Evolutionary conservation across 257 asterid species (phyloP).

Genomic region (Penstemon eatonii): DNA sequence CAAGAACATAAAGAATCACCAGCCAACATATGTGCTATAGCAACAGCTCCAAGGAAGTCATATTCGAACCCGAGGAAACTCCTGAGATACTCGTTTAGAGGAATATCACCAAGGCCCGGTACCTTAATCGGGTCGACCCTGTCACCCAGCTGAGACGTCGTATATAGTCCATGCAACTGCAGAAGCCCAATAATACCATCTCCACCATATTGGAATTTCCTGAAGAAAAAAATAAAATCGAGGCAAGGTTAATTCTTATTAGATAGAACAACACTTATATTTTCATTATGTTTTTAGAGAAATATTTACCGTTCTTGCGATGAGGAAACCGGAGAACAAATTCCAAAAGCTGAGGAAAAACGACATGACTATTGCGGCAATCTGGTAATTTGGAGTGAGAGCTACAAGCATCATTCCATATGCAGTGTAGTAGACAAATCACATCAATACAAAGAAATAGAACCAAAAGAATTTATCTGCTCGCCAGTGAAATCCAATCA

Average conservation of each 20-base stretch:
- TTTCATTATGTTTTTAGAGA: background rate
- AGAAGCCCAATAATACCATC: slow-evolving; percentile 90
- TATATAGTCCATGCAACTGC: slow-evolving; percentile 88
- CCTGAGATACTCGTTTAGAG: slow-evolving; percentile 48
- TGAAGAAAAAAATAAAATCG: slow-evolving; percentile 23
- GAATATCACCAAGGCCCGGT: slow-evolving; percentile 43
- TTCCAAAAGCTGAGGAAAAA: slow-evolving; percentile 95
- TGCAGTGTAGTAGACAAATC: slow-evolving; percentile 49
- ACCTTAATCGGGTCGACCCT: slow-evolving; percentile 30
- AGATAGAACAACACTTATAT: no score
- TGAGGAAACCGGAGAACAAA: slow-evolving; percentile 72
- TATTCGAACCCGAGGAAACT: slow-evolving; percentile 47
- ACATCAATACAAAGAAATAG: slow-evolving; percentile 50
- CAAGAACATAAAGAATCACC: slow-evolving; percentile 64
- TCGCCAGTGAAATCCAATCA: slow-evolving; percentile 56
- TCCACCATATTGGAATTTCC: slow-evolving; percentile 92
- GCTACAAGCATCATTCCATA: slow-evolving; percentile 58
- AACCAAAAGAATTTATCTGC: slow-evolving; percentile 51
- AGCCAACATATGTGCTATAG: slow-evolving; percentile 58
- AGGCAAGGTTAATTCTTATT: background rate
- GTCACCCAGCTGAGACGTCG: slow-evolving; percentile 71
- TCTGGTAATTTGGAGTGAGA: slow-evolving; percentile 72
- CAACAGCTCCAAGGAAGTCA: slow-evolving; percentile 74
- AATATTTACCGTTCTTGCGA: slow-evolving; percentile 67
- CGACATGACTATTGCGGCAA: slow-evolving; percentile 80